Evolutionary conservation across 2,329 filamentous ascomycete species (phyloP), one percentile per base, ranked within the genome.

Genomic region (Camillea tinctor): DNA sequence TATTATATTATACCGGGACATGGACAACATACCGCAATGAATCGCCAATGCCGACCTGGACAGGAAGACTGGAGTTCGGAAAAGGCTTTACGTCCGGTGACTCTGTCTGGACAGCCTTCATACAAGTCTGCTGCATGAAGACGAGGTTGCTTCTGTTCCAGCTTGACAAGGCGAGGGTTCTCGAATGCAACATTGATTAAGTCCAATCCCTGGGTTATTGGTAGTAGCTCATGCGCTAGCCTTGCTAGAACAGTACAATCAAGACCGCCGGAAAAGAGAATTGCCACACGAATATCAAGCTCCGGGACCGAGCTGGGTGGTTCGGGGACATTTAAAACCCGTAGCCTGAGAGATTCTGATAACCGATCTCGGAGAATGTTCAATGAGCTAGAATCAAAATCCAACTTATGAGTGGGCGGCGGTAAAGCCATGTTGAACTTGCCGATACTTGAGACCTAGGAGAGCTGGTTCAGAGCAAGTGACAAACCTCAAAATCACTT

Each of bases 121-220:
- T 91, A 98, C 0, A 87, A 74, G 60, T 76, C 74, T 21, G 63
- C 57, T 20, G 62, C 52, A 22, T 60, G 60, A 48, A 67, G 23
- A 49, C 68, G 60, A 30, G 66, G 66, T 64, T 60, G 70, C 60
- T 74, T 78, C 20, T 78, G 78, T 13, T 84, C 76, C 50, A 85
- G 81, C 2, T 81, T 87, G 60, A 83, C 87, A 64, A 88, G 85
- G 30, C 91, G 84, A 0, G 93, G 94, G 66, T 99, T 99, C 74
- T 99, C 92, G 70, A 99, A 99, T 0, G 94, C 95, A 52, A 99
- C 94, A 66, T 99, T 99, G 64, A 99, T 83, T 8, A 99, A 81
- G 71, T 98, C 95, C 62, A 99, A 88, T 1, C 84, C 79, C 69
- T 96, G 88, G 3, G 81, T 75, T 0, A 72, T 15, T 0, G 91